Percentiles rank a stretch among this genome's conserved stretches.
These are phyloP conservation scores for Camellia oleifera DNA, from an alignment of 179 eudicot genomes.

Conservation along the genomic window DNA sequence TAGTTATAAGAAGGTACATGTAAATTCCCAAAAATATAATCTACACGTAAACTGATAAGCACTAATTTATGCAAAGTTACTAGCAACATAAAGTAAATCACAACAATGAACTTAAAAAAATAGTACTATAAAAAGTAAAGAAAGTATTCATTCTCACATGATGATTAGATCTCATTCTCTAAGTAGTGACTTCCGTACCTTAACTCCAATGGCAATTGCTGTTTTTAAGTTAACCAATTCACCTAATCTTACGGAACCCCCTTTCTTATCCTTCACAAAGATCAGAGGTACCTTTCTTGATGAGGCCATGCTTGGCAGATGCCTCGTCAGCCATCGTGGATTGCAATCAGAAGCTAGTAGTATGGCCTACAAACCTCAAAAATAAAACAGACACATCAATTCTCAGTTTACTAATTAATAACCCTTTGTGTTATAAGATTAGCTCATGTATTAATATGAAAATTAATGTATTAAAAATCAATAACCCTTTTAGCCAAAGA, in stretches of 20 bases:
- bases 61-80: neutral
- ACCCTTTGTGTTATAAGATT: neutral
- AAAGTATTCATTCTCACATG: neutral
- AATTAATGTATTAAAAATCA: neutral
- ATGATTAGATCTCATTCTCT: neutral
- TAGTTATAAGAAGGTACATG: neutral
- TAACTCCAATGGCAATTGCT: slow-evolving; percentile 75
- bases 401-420: slow-evolving; percentile 4
- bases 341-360: slow-evolving; percentile 77
- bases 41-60: neutral
- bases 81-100: neutral
- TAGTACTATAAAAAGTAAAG: neutral
- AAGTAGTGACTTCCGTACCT: slow-evolving; percentile 35
- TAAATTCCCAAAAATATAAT: neutral
- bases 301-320: slow-evolving; percentile 67
- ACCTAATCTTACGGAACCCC: slow-evolving; percentile 75
- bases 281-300: slow-evolving; percentile 68
- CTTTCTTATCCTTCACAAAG: slow-evolving; percentile 59
- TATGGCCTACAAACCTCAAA: slow-evolving; percentile 48
- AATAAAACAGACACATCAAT: neutral
- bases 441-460: neutral
- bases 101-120: neutral
- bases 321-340: slow-evolving; percentile 73
- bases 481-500: neutral
- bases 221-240: slow-evolving; percentile 70